Base-by-base conservation (phyloP, 768 basidiomycete species). In the Lanmaoa rubissima region DNA sequence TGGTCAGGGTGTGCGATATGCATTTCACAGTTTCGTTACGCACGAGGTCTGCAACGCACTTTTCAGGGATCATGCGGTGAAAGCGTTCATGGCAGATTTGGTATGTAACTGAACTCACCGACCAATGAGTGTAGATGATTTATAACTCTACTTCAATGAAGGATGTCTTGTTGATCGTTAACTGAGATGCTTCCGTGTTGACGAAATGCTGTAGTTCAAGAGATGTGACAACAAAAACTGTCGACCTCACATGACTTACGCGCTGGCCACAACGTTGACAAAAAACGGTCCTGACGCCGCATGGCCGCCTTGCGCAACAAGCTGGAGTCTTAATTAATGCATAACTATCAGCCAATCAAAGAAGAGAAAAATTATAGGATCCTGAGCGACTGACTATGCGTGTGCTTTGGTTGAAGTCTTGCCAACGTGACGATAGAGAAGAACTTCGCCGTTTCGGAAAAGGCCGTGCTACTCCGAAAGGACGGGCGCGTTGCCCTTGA, bases 281-380 rank as follows among this genome's bases (percentile, higher is more conserved):
- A 19, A 13, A 7, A 19, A 17, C 8, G 19, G 31, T 14, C 17
- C n/a, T 35, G 21, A 35, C 10, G 16, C 58, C 36, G 46, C 59
- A 57, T 36, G 54, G 51, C 11, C 42, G 34, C 59, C 52, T 52
- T 40, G 63, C 46, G 49, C 41, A 39, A 45, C 42, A n/a, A 28
- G 21, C 17, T 39, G 31, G 21, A 17, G 17, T 38, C 48, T 42
- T 36, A 10, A 21, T 60, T 48, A 42, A 47, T 51, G 32, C 24
- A 32, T 8, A 17, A 8, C 4, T 45, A 36, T 60, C 41, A 39
- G 5, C 35, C 26, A 40, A 53, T 55, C 17, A 1, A 42, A 45
- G 32, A 28, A 6, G 26, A 17, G 31, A 12, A 32, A 13, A 46
- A n/a, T 12, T n/a, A 32, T 28, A 31, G 28, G 28, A 31, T 7